Base-by-base conservation (phyloP, 495 filamentous ascomycete species). In the Podospora bellae-mahoneyi region DNA sequence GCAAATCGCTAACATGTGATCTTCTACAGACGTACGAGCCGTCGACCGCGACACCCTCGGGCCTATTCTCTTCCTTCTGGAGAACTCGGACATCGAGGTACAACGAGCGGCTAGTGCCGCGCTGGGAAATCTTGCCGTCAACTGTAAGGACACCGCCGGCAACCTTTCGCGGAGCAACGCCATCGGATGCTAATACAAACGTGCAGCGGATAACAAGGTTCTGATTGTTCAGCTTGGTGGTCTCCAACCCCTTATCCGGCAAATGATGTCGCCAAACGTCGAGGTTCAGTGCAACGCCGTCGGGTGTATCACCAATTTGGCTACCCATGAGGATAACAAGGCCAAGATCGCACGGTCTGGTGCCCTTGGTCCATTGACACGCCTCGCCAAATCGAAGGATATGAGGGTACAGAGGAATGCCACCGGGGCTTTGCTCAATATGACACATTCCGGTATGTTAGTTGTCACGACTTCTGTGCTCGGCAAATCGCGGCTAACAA, bases 271-370 rank as follows among this genome's bases (percentile, higher is more conserved):
- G 55, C 87, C 90, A n/a, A 99, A 99, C 73, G 95, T 99, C 69
- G 95, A 99, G 79, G 95, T 99, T 39, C 95, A 98, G 78, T 99
- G 95, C 85, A 99, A 99, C 77, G 95, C 95, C 44, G 95, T 99
- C 62, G 95, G 95, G 56, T 99, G 95, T 81, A 98, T 99, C 73
- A 99, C 95, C 4, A 99, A 99, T 75, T 79, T 99, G 32, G 95
- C 95, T 67, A 99, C 95, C 1, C 95, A 99, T 74, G 95, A 99
- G 80, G 95, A 98, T 65, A 99, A 99, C 80, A 99, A 99, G 82
- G 92, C 96, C 56, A 97, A 96, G 80, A 99, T 99, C 74, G 96
- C 95, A 70, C 88, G 92, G 59, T 98, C 96, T 13, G 95, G 96
- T 28, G 96, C 95, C 53, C 82, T 99, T 69, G 91, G 88, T 18